These are phyloP conservation scores for Roridomyces roridus DNA, from an alignment of 768 basidiomycete genomes.

Conservation along the genomic window DNA sequence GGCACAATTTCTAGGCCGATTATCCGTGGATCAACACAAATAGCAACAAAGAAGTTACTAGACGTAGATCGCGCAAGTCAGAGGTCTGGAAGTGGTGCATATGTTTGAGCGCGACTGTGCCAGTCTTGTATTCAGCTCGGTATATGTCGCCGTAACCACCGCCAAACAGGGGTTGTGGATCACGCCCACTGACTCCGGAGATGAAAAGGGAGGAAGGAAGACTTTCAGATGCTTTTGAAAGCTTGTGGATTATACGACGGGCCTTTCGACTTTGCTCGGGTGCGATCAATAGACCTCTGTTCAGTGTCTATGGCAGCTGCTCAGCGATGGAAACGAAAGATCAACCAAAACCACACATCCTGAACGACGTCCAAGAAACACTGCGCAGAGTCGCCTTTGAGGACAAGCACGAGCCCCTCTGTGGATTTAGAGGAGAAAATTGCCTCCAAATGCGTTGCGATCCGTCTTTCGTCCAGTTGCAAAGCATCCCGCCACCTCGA, in stretches of 20 bases:
- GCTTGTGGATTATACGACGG: constrained; percentile 22
- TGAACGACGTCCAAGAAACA: neutral
- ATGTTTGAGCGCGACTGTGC: constrained; percentile 6
- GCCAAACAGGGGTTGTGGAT: constrained; percentile 13
- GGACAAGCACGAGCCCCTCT: neutral
- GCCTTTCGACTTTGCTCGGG: constrained; percentile 7
- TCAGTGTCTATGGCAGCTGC: neutral
- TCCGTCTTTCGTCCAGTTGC: too few species aligned
- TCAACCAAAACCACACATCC: neutral
- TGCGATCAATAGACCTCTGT: neutral
- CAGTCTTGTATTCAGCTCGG: too few species aligned
- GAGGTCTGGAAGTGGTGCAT: constrained; percentile 4
- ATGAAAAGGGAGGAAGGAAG: constrained; percentile 28
- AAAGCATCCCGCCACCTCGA: neutral
- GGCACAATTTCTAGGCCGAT: too few species aligned
- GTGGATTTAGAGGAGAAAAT: too few species aligned
- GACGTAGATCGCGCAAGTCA: constrained; percentile 5
- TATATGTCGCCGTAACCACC: too few species aligned
- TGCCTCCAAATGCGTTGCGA: neutral
- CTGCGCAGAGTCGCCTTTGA: neutral
- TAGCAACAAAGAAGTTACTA: neutral
- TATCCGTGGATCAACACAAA: neutral
- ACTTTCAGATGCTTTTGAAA: constrained; percentile 16
- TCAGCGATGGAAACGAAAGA: neutral
- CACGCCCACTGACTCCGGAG: constrained; percentile 17